Base-by-base conservation (phyloP, 805 yeast species). In the Maudiozyma barnettii region DNA sequence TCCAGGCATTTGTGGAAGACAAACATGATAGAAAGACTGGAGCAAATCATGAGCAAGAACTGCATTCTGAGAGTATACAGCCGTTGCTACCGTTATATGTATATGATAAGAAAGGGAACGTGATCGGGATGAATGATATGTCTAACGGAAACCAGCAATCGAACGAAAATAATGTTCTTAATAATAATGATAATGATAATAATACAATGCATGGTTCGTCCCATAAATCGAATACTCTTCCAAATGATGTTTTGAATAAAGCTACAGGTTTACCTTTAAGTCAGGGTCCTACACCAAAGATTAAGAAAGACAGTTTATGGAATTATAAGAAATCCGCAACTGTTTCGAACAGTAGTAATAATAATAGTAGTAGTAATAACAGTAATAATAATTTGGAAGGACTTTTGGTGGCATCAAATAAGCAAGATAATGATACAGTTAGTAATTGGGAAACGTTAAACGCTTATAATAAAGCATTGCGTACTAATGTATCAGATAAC, bases 191-290 rank as follows among this genome's bases (percentile, higher is more conserved):
- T 26, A 29, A 23, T 26, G 16, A n/a, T 18, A 33, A 39, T 22
- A 21, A 40, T 8, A 20, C n/a, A n/a, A n/a, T n/a, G n/a, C n/a
- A n/a, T n/a, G n/a, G 3, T 26, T n/a, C 19, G 4, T n/a, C 22
- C 19, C 29, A 55, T 6, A 26, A 26, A 26, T 26, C 10, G 10
- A 26, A 26, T 26, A 6, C 8, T 12, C 30, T 26, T 26, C 4
- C 30, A 26, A 26, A 35, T 35, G 74, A 71, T 35, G 79, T 83
- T 0, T 61, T 67, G 10, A 79, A 85, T 39, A 73, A 75, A 10
- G 78, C 78, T 36, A 82, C 91, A 0, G 96, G 96, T 2, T 70
- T 79, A 38, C 83, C 93, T 3, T 64, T 88, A 46, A 86, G 79
- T 52, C 72, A 77, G n/a, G 72, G 73, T 5, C 96, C 96, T 8